Percentiles rank a stretch among this genome's conserved stretches.
Evolutionary conservation across 306 rosid species (phyloP).

Genomic region (Castanea crenata): DNA sequence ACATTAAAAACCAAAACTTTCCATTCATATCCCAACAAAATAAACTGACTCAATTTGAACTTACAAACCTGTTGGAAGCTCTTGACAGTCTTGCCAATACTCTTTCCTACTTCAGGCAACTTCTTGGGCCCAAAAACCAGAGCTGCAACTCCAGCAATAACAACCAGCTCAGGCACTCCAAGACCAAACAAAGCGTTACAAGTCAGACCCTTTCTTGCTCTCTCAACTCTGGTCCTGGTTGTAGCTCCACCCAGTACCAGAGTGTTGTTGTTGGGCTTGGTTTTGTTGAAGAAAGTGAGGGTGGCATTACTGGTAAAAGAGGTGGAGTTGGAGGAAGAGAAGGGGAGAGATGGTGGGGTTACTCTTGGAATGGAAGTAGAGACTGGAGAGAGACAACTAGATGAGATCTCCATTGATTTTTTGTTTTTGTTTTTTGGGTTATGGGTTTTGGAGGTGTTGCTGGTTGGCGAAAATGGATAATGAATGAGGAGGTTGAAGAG

Average conservation of each 20-base stretch:
- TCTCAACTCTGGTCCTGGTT: conserved; percentile 28
- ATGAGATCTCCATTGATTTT: conserved; percentile 42
- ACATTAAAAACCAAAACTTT: not conserved
- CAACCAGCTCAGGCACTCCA: conserved; percentile 87
- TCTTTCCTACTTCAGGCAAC: conserved; percentile 93
- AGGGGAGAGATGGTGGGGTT: conserved; percentile 23
- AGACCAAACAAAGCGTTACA: conserved; percentile 90
- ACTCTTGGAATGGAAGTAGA: conserved; percentile 36
- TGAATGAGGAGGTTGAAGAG: not conserved
- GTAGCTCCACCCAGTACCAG: conserved; percentile 14
- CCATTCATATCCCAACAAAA: not conserved
- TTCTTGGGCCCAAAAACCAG: conserved; percentile 92
- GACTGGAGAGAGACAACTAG: conserved; percentile 30
- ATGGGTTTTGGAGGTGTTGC: conserved; percentile 27
- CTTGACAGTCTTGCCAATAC: conserved; percentile 91
- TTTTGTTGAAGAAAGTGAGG: conserved; percentile 30
- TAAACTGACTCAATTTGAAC: not conserved
- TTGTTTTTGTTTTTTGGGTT: too few species aligned
- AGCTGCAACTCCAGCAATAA: conserved; percentile 93
- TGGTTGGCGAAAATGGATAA: conserved; percentile 13
- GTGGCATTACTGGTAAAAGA: conserved; percentile 32
- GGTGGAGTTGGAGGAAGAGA: conserved; percentile 44
- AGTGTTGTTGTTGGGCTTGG: conserved; percentile 13
- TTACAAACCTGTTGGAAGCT: conserved; percentile 89
- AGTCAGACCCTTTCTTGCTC: conserved; percentile 43